Percentiles rank a stretch among this genome's conserved stretches.
Evolutionary conservation across 2,329 filamentous ascomycete genomes (phyloP).

Genomic region (Penicillium expansum): DNA sequence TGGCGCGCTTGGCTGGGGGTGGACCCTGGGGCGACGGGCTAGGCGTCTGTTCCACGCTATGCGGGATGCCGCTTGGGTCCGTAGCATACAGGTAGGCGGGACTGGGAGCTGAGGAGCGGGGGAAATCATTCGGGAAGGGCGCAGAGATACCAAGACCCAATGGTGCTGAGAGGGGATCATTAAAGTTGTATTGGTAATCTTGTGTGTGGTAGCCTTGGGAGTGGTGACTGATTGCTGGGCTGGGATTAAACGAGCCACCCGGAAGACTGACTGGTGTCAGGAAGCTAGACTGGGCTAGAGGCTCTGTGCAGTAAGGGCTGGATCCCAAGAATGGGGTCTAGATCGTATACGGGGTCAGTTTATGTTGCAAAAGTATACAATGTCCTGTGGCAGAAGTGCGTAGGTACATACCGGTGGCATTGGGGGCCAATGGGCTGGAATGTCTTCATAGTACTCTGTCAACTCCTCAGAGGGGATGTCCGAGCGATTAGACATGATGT

Average conservation of each 20-base stretch:
- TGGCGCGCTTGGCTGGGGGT: constrained; percentile 25
- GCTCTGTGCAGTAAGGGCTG: constrained; percentile 35
- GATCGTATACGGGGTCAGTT: constrained; percentile 10
- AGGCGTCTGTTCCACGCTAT: constrained; percentile 21
- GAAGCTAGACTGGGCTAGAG: constrained; percentile 29
- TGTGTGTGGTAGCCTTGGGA: constrained; percentile 26
- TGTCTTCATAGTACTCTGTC: constrained; percentile 28
- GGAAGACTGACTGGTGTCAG: constrained; percentile 42
- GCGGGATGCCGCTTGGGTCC: constrained; percentile 21
- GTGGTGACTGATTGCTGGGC: constrained; percentile 38
- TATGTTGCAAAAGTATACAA: constrained; percentile 4
- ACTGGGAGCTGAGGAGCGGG: constrained; percentile 24
- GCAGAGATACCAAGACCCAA: constrained; percentile 42
- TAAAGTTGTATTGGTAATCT: constrained; percentile 37
- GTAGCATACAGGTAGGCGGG: constrained; percentile 27
- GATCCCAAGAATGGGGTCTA: constrained; percentile 28
- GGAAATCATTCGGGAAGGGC: constrained; percentile 32
- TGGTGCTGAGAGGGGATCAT: constrained; percentile 25
- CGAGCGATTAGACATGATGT: constrained; percentile 30
- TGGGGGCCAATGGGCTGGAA: constrained; percentile 29
- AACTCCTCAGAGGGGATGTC: constrained; percentile 28
- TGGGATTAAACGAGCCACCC: constrained; percentile 36
- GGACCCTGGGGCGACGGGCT: constrained; percentile 24
- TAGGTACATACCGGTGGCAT: constrained; percentile 32
- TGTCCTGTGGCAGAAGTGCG: neutral